phyloP scores from a whole-genome alignment of 257 asterid genomes.

The Salvia rosmarinus region DNA sequence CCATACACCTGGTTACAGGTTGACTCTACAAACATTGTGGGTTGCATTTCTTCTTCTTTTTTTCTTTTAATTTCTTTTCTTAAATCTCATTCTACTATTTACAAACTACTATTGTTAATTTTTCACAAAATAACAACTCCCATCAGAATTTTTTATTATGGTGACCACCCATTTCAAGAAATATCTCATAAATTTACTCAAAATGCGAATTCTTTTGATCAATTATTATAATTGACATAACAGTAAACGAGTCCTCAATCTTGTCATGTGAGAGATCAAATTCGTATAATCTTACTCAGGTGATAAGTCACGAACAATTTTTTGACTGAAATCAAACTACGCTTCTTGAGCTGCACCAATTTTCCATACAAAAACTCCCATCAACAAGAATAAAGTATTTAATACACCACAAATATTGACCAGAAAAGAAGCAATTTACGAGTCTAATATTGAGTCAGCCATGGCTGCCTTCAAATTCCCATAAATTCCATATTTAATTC shows the following conservation, averaged over 20 bases:
- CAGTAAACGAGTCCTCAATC: not conserved
- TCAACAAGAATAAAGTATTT: not conserved
- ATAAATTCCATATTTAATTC: constrained; percentile 11
- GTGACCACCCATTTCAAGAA: not conserved
- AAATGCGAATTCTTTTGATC: not conserved
- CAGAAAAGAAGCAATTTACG: not conserved
- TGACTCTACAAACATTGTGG: not conserved
- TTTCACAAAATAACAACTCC: no score
- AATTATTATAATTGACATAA: not conserved
- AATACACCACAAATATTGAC: constrained; percentile 14
- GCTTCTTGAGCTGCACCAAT: not conserved
- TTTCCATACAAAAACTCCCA: constrained; percentile 20
- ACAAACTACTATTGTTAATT: not conserved
- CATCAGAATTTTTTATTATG: not conserved
- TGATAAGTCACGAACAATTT: not conserved
- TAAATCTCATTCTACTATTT: not conserved
- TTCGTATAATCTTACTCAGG: not conserved
- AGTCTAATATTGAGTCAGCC: constrained; percentile 1
- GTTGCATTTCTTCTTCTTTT: not conserved
- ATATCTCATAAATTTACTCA: not conserved
- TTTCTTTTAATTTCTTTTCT: not conserved
- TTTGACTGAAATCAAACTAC: not conserved
- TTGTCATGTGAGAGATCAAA: not conserved
- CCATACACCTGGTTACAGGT: constrained; percentile 58
- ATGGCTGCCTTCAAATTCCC: constrained; percentile 37